Evolutionary conservation across 1,139 yeast species (phyloP), one percentile per base, ranked within the genome.

Genomic region (Kluyveromyces sp.): DNA sequence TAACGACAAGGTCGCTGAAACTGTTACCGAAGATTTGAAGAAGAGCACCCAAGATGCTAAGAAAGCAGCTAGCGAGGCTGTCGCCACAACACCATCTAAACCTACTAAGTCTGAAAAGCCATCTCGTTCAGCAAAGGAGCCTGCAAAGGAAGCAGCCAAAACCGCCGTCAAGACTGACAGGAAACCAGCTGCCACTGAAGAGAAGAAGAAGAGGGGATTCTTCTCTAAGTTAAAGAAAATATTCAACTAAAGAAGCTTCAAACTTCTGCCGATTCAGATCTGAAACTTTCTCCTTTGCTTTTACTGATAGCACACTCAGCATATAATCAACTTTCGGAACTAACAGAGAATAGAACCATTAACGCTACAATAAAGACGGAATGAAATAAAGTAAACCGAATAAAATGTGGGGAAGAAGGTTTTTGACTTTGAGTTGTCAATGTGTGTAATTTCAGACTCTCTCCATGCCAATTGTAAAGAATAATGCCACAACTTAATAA

Each of bases 191-290:
- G 35, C 8, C 43, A 7, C 47, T 39, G 37, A 59, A 63, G 43
- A 61, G 50, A 68, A 71, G 61, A 72, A 73, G 68, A 74, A 71
- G 63, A 63, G 61, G 38, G 72, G 77, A 25, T 65, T 73, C 45
- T 63, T 74, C 42, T 65, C 77, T 42, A 75, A 72, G 57, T 58
- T 75, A 52, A 75, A 74, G 65, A 75, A 70, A 58, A 55, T 72
- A 36, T 68, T 74, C 55, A 63, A 58, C 49, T 71, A 60, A 53
- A 28, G 41, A 38, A 34, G 7, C 10, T 7, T 31, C 10, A 31
- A 7, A 7, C 33, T 10, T 7, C 33, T 31, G 33, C 51, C 4
- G 46, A 39, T 39, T 25, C n/a, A 25, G 8, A n/a, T 21, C 27
- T 35, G 38, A 5, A 7, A 34, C 25, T 25, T 42, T 29, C 25